Base-by-base conservation (phyloP, 352 stramenopile species). In the Globisporangium emineosum region DNA sequence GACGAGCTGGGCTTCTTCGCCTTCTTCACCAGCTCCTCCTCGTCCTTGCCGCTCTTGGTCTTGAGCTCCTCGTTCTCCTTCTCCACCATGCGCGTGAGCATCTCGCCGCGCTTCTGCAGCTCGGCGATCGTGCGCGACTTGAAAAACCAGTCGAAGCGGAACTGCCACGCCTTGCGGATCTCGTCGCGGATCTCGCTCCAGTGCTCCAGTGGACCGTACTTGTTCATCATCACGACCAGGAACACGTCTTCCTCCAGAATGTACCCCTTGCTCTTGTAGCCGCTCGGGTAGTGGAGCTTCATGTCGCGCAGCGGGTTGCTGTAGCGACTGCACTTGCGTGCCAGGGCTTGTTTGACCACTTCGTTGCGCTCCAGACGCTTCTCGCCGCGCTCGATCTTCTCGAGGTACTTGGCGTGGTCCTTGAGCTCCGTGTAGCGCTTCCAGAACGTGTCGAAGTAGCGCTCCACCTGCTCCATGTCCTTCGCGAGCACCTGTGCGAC, bases 71-170 rank as follows among this genome's bases (percentile, higher is more conserved):
- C 91, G 64, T 97, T 96, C 75, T 98, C 93, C 45, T 88, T 91
- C 77, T 98, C 93, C 29, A 99, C 94, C 77, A 98, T 91, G 33
- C 90, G 89, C 13, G 98, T 98, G 30, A 99, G 80, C 15, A 97
- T 78, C 69, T 99, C 97, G 15, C 96, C 96, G 47, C 97, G 94
- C 75, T 98, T 98, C 72, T 99, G 95, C 30, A 99, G 89, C 78
- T 99, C 97, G n/a, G 81, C 82, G 29, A 97, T 96, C 65, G 92
- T 99, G 45, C 97, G 85, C 35, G 94, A 99, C 79, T 99, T 99
- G 81, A 99, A 99, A 69, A 99, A 99, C 97, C 97, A 99, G 75
- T 99, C 95, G 64, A 99, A 99, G 12, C 97, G 92, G 75, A 99
- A 99, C 71, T 99, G 96, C 96, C 96, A 99, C 19, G 96, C 94